Conservation (phyloP, 2,329 filamentous ascomycete species). For the Pyrenophora teres region DNA sequence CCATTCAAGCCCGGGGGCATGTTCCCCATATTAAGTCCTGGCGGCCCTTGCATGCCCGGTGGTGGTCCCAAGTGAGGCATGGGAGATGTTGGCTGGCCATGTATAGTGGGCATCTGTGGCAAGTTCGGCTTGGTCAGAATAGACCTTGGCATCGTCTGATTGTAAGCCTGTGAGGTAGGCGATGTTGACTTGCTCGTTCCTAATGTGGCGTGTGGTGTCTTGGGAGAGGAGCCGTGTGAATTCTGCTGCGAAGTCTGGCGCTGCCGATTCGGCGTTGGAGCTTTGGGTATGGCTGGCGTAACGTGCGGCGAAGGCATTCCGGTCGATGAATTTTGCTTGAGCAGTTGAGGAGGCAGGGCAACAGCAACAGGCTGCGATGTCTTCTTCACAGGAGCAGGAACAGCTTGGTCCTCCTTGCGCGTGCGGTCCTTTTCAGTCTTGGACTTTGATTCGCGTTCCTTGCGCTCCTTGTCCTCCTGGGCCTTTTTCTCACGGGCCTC, state of each 20-base stretch:
- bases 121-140: slow-evolving; percentile 62
- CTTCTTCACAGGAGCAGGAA: slow-evolving; percentile 40
- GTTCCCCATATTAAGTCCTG: slow-evolving; percentile 52
- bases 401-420: slow-evolving; percentile 50
- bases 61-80: slow-evolving; percentile 67
- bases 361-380: slow-evolving; percentile 50
- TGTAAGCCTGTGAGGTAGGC: slow-evolving; percentile 67
- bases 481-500: slow-evolving; percentile 72
- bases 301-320: slow-evolving; percentile 78
- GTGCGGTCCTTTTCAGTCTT: slow-evolving; percentile 51
- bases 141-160: slow-evolving; percentile 67
- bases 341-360: slow-evolving; percentile 59
- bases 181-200: slow-evolving; percentile 60
- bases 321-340: slow-evolving; percentile 56
- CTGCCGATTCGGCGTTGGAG: slow-evolving; percentile 75
- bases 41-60: slow-evolving; percentile 63
- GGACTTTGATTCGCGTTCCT: slow-evolving; percentile 63
- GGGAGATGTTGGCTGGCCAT: slow-evolving; percentile 64
- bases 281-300: slow-evolving; percentile 81
- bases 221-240: slow-evolving; percentile 69
- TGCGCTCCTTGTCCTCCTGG: slow-evolving; percentile 61
- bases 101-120: slow-evolving; percentile 57
- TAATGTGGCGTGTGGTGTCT: slow-evolving; percentile 63
- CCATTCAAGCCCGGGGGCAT: slow-evolving; percentile 56
- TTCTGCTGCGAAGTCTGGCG: slow-evolving; percentile 81